Conservation (phyloP, 1,139 yeast species). For the Zygosaccharomyces sapae region DNA sequence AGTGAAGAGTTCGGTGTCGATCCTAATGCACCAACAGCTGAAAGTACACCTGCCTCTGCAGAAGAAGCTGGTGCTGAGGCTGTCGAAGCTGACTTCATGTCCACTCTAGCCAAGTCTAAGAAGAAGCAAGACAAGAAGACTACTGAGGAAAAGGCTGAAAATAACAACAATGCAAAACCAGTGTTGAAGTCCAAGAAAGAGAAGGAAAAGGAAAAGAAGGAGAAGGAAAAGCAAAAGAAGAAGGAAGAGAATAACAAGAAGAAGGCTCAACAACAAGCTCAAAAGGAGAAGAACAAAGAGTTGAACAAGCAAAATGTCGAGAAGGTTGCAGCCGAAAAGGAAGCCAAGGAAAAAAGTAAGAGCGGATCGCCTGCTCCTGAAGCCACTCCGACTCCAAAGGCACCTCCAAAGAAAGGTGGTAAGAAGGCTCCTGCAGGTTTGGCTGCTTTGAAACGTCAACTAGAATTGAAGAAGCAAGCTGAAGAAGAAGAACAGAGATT, state of each 20-base stretch:
- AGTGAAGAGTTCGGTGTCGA: slow-evolving; percentile 52
- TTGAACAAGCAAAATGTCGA: slow-evolving; percentile 41
- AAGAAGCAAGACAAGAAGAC: slow-evolving; percentile 65
- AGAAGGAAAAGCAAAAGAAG: slow-evolving; percentile 90
- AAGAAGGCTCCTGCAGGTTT: slow-evolving; percentile 75
- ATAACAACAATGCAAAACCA: slow-evolving; percentile 47
- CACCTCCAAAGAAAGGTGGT: slow-evolving; percentile 51
- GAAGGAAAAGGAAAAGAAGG: slow-evolving; percentile 96
- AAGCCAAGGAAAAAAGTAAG: slow-evolving; percentile 37
- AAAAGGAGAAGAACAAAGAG: slow-evolving; percentile 57
- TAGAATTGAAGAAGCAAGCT: slow-evolving; percentile 78
- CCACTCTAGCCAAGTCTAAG: slow-evolving; percentile 75
- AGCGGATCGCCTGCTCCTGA: slow-evolving; percentile 27
- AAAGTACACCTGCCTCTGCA: slow-evolving; percentile 41
- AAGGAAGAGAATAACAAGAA: slow-evolving; percentile 85
- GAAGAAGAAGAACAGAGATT: slow-evolving; percentile 62
- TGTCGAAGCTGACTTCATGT: slow-evolving; percentile 62
- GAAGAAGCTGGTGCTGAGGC: slow-evolving; percentile 33
- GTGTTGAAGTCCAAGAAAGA: slow-evolving; percentile 89
- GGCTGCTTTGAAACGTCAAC: slow-evolving; percentile 77
- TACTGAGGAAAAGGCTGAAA: slow-evolving; percentile 46
- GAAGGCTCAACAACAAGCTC: slow-evolving; percentile 69
- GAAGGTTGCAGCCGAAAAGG: slow-evolving; percentile 43
- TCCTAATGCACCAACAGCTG: slow-evolving; percentile 28
- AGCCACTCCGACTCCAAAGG: slow-evolving; percentile 6